phyloP scores from a whole-genome alignment of 768 basidiomycete species.

The Daedaleopsis sinensis region DNA sequence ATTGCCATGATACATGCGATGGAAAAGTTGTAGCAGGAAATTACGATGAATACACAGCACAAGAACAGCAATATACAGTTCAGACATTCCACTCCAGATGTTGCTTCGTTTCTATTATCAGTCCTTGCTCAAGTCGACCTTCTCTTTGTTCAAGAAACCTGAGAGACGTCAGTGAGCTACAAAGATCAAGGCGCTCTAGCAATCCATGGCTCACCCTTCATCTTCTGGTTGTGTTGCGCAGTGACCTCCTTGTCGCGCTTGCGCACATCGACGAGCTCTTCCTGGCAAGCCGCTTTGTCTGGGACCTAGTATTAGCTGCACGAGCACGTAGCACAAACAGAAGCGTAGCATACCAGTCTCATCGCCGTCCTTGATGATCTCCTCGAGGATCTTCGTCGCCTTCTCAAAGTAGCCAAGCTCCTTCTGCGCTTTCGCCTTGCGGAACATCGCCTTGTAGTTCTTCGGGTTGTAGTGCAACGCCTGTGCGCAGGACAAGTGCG shows the following conservation, averaged over 20 bases:
- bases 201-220: slow-evolving; percentile 56
- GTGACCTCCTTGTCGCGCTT: slow-evolving; percentile 70
- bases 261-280: slow-evolving; percentile 65
- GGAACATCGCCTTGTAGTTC: slow-evolving; percentile 79
- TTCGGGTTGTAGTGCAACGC: slow-evolving; percentile 73
- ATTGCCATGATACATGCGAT: not conserved
- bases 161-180: not conserved
- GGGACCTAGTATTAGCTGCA: not conserved
- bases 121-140: slow-evolving; percentile 10
- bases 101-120: not conserved
- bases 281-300: slow-evolving; percentile 55
- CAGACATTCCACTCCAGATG: not conserved
- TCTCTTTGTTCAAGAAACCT: slow-evolving; percentile 54
- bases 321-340: not conserved
- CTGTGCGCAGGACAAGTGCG: slow-evolving; percentile 36
- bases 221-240: slow-evolving; percentile 63
- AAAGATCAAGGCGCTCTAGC: not conserved
- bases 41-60: slow-evolving; percentile 13
- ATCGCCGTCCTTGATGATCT: slow-evolving; percentile 65
- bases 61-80: not conserved
- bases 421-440: slow-evolving; percentile 79
- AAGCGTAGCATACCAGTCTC: slow-evolving; percentile 22
- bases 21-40: not conserved
- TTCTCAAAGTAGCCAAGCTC: slow-evolving; percentile 79
- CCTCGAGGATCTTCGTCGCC: slow-evolving; percentile 64